A percentile compares a stretch with the other conserved stretches of the same genome.
Evolutionary conservation across 192 early-diverging fungal genomes (phyloP).

Genomic region (Linnemannia exigua): DNA sequence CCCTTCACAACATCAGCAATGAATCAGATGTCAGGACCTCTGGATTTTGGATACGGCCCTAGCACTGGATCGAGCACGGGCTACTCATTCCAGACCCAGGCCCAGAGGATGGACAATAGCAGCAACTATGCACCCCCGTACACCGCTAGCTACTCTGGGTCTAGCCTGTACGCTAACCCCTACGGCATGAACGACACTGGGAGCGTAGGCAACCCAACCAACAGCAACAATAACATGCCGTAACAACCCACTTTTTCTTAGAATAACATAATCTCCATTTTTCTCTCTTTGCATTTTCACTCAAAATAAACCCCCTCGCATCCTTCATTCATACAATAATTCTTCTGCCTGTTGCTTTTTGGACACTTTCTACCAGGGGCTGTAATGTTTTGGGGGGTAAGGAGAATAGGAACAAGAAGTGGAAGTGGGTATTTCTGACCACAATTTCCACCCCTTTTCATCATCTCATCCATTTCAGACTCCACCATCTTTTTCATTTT

Average conservation of each 20-base stretch:
- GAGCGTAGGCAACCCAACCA: slow-evolving; percentile 7
- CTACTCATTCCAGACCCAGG: slow-evolving; percentile 39
- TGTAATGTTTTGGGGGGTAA: neutral
- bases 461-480: neutral
- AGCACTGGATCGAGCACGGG: slow-evolving; percentile 30
- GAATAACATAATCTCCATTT: neutral
- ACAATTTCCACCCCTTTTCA: neutral
- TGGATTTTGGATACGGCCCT: slow-evolving; percentile 34
- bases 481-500: neutral
- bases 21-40: slow-evolving; percentile 10
- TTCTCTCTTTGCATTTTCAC: slow-evolving; percentile 4
- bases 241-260: slow-evolving; percentile 8
- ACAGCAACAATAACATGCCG: slow-evolving; percentile 14
- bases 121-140: slow-evolving; percentile 31
- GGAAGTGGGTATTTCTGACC: neutral
- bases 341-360: neutral
- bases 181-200: slow-evolving; percentile 30
- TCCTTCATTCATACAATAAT: neutral
- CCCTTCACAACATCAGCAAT: slow-evolving; percentile 51
- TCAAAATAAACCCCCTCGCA: slow-evolving; percentile 4
- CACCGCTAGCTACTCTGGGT: slow-evolving; percentile 41
- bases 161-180: slow-evolving; percentile 33
- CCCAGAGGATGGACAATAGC: slow-evolving; percentile 33
- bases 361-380: neutral
- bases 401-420: neutral